These are phyloP conservation scores for Myxozyma melibiosi DNA, from an alignment of 805 yeast genomes.

Conservation along the genomic window DNA sequence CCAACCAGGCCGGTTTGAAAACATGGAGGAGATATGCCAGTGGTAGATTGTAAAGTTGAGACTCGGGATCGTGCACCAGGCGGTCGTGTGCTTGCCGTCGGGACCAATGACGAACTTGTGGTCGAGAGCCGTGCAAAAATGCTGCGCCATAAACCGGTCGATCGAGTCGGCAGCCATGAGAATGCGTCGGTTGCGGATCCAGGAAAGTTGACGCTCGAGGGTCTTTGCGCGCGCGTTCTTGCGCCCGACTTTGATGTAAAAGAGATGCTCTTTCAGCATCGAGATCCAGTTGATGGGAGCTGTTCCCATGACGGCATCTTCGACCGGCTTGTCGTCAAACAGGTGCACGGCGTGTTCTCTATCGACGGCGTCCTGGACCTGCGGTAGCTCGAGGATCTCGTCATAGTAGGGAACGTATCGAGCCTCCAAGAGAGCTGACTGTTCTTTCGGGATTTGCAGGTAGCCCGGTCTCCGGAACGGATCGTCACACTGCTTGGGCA, in stretches of 20 bases:
- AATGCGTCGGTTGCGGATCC: slow-evolving; percentile 17
- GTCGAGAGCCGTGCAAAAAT: slow-evolving; percentile 16
- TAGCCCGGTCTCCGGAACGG: slow-evolving; percentile 28
- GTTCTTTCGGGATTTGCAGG: slow-evolving; percentile 5
- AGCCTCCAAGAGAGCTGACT: slow-evolving; percentile 1
- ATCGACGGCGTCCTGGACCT: neutral
- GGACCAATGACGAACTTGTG: slow-evolving; percentile 1
- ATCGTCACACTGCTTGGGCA: slow-evolving; percentile 21
- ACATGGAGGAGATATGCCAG: slow-evolving; percentile 29
- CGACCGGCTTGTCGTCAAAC: slow-evolving; percentile 2
- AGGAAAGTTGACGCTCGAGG: neutral
- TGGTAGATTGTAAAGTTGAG: slow-evolving; percentile 25
- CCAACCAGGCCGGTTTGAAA: slow-evolving; percentile 24
- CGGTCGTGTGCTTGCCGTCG: slow-evolving; percentile 21
- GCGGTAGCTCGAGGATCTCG: slow-evolving; percentile 5
- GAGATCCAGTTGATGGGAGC: slow-evolving; percentile 6
- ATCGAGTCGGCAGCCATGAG: slow-evolving; percentile 23
- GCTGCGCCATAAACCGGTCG: slow-evolving; percentile 15
- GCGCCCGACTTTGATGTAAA: neutral
- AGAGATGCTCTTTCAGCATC: neutral
- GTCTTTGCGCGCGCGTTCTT: neutral
- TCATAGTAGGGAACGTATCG: slow-evolving; percentile 12
- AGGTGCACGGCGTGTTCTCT: neutral
- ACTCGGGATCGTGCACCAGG: slow-evolving; percentile 20
- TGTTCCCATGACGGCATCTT: neutral